Base-by-base conservation (phyloP, 1,139 yeast species). In the Candida sanyaensis region DNA sequence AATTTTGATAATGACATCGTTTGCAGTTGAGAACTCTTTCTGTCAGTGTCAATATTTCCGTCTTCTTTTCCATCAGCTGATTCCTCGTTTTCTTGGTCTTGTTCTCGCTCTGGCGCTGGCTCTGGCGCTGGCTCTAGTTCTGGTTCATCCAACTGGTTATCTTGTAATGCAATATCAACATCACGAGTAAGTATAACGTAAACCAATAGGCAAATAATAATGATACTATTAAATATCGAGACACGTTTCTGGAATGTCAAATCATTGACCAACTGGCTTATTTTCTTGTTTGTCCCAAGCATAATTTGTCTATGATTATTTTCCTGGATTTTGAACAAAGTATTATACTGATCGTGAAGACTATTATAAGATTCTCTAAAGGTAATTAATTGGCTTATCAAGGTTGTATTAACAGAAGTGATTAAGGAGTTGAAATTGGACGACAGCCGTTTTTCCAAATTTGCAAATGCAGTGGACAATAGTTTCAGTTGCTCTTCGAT, bases 401-500 rank as follows among this genome's bases (percentile, higher is more conserved):
- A 75, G 0, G 92, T 81, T 2, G 65, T 57, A 61, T 88, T 88
- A 59, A 88, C 78, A 5, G 80, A 77, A 11, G 66, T 65, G 10
- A 88, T 72, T 48, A 89, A 71, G 10, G 69, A 62, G 43, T 84
- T 86, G 52, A 89, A 80, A 51, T 81, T 82, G 7, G 64, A 57
- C 2, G 78, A 70, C 55, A 89, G 96, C 41, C 84, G 73, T 46
- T 73, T 73, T 58, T 90, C 97, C 50, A 89, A 68, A 51, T 80
- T 80, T 31, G 80, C 69, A 61, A 91, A 86, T 2, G 96, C 90
- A 30, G 79, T 79, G 0, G 95, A 81, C 26, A 91, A 68, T 37
- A 87, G 66, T 57, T 83, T 86, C 55, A 95, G 86, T 60, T 91
- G 97, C 55, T 89, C 96, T 61, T 91, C 96, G 50, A 91, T 84